Evolutionary conservation across 2,329 filamentous ascomycete species (phyloP).

Genomic region (Dactylella cylindrospora): DNA sequence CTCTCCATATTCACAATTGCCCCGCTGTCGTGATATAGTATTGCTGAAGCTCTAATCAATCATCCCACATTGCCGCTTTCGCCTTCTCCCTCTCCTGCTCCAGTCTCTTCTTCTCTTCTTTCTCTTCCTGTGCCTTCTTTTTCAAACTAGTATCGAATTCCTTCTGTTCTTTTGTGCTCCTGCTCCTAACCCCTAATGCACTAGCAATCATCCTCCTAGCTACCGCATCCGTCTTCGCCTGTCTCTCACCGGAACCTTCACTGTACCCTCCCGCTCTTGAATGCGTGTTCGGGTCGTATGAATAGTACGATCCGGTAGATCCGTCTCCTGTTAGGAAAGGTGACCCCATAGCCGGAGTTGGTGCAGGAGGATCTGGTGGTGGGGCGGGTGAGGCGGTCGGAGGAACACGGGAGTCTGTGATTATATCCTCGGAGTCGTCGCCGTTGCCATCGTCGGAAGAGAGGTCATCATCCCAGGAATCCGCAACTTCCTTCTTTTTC

Average conservation of each 20-base stretch:
- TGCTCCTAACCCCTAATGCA: conserved; percentile 78
- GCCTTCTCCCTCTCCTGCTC: conserved; percentile 68
- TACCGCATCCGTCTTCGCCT: conserved; percentile 84
- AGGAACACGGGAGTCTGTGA: conserved; percentile 44
- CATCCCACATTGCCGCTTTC: conserved; percentile 87
- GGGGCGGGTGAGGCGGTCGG: conserved; percentile 44
- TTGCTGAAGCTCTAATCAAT: conserved; percentile 56
- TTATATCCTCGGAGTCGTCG: conserved; percentile 16
- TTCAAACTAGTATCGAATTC: conserved; percentile 80
- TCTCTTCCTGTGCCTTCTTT: conserved; percentile 78
- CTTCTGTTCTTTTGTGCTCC: conserved; percentile 81
- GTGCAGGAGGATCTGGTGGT: conserved; percentile 45
- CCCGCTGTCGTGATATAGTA: no score
- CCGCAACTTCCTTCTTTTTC: conserved; percentile 56
- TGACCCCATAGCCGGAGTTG: conserved; percentile 27
- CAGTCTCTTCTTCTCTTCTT: conserved; percentile 70
- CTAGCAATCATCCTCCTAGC: conserved; percentile 87
- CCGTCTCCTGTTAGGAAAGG: conserved; percentile 23
- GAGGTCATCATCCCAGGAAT: conserved; percentile 73
- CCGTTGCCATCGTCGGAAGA: conserved; percentile 51
- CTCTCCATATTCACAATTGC: no score
- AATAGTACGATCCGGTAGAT: conserved; percentile 17
- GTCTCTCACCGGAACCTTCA: conserved; percentile 48
- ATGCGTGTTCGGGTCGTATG: conserved; percentile 32
- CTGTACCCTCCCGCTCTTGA: conserved; percentile 32